Evolutionary conservation across 2,329 filamentous ascomycete genomes (phyloP), one percentile per base, ranked within the genome.

Genomic region (Pseudopithomyces chartarum): DNA sequence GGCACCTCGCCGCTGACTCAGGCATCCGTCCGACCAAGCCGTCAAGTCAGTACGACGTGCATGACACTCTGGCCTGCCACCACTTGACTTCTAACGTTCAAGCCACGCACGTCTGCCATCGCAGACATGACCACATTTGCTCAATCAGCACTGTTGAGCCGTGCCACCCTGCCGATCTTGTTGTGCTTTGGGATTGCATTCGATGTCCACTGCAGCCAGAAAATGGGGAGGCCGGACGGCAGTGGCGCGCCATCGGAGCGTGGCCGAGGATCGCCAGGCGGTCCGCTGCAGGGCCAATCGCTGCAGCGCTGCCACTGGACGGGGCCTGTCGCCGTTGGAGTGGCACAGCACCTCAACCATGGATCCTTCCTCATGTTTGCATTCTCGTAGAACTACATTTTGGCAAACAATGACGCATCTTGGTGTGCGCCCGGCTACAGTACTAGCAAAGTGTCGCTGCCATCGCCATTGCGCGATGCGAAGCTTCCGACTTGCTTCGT

Each of bases 1-100:
- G 33, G 23, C 44, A 54, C 38, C 6, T 20, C 34, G 13, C 15
- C 22, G 52, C 52, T 55, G 49, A 55, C 38, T 23, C 44, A 55
- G 44, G 34, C 47, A 32, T 2, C 33, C 47, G 22, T 29, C 52
- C 44, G 46, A 45, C 39, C 13, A 22, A 13, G 38, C 38, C 29
- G 10, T 34, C n/a, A 10, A 46, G 17, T 13, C 26, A 46, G 26
- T 19, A 17, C n/a, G 11, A 22, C 43, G 17, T 32, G 26, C 44
- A 42, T 33, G n/a, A 6, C 20, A 44, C 39, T n/a, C n/a, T 10
- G 15, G 19, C 36, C 12, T 8, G 17, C 36, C 15, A 29, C 47
- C 47, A 50, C 34, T 50, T 26, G 15, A n/a, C 19, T 40, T 12
- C 22, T 22, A 15, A 43, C 19, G 22, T 22, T 6, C 11, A 39